phyloP scores from a whole-genome alignment of 306 rosid species.

The Styphnolobium japonicum region DNA sequence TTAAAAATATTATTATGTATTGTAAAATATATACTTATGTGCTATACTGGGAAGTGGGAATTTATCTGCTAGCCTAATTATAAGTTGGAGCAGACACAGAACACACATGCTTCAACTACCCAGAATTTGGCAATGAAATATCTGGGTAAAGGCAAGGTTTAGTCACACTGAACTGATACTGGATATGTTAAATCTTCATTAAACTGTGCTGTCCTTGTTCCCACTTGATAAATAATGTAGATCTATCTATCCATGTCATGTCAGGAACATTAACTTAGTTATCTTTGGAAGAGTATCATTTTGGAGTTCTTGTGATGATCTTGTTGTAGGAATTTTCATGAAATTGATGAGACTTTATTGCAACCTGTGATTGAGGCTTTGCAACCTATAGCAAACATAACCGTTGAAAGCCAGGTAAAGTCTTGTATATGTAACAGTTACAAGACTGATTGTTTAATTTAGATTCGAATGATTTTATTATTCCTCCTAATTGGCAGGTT shows the following conservation, averaged over 20 bases:
- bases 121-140: background rate
- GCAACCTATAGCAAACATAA: constrained; percentile 70
- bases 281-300: background rate
- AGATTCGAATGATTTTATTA: constrained; percentile 5
- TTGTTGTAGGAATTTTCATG: constrained; percentile 67
- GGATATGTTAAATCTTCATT: background rate
- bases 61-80: background rate
- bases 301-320: constrained; percentile 14
- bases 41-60: background rate
- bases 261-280: constrained; percentile 17
- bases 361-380: constrained; percentile 70
- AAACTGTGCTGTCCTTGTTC: background rate
- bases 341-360: constrained; percentile 63
- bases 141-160: background rate
- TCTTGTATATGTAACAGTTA: background rate
- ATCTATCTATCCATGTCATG: background rate
- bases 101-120: background rate
- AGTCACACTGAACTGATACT: background rate
- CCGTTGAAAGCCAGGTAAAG: constrained; percentile 87
- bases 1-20: too few species aligned
- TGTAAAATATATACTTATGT: background rate
- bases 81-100: background rate
- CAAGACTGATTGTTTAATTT: background rate
- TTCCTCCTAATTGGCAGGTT: constrained; percentile 52
- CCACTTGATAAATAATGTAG: background rate